Evolutionary conservation across 1,284 basidiomycete genomes (phyloP), one percentile per base, ranked within the genome.

Genomic region (Wolfiporia cocos): DNA sequence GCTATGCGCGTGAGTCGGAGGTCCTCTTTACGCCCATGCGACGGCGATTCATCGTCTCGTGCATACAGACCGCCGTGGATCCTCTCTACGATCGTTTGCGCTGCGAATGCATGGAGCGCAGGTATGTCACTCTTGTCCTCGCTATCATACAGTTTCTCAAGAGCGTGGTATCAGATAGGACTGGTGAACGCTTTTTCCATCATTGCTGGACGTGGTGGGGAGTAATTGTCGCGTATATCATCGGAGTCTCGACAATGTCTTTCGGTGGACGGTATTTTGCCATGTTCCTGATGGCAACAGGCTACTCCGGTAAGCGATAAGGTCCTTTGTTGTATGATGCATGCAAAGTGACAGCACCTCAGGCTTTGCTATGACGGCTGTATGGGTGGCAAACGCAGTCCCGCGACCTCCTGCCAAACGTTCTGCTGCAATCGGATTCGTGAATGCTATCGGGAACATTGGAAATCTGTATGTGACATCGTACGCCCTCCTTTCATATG

Each of bases 121-220:
- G 82, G 82, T 72, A 49, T 49, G 65, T 39, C 30, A 21, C 35
- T 10, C 9, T 24, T 39, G 44, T 31, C 26, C 29, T 19, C n/a
- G 19, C 5, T 5, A 23, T 47, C n/a, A 34, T 18, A 15, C 14
- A 17, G 7, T n/a, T 10, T 39, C 32, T n/a, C n/a, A n/a, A n/a
- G 28, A 29, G 10, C 10, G 14, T 15, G 21, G 3, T 7, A 26
- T 17, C 39, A 77, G 78, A 82, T 48, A 66, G 64, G 36, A 76
- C 75, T 3, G 79, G 80, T 1, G 81, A 83, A 53, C 71, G 80
- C 3, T 86, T 74, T 63, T 81, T 81, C 66, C 84, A 87, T 56
- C 72, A 84, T 22, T 61, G 73, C 7, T 64, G 54, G 3, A 74
- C 71, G 61, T 78, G 72, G 73, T 81, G 76, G 76, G 69, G 63